Conservation (phyloP, 768 basidiomycete genomes). For the Termitomyces sp. region DNA sequence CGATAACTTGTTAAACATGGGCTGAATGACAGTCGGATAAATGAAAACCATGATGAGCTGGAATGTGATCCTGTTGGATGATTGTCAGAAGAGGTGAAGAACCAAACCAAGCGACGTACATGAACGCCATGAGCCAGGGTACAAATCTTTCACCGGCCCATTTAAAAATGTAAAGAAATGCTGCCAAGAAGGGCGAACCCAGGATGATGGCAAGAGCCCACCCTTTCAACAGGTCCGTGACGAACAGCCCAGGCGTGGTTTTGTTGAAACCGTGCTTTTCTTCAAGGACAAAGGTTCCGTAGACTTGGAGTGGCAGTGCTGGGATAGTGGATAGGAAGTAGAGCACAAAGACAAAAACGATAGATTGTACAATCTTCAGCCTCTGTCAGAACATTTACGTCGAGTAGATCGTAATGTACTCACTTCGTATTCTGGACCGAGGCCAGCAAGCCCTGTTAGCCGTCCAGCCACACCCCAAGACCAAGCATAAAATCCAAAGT, state of each 20-base stretch:
- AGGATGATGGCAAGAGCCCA: constrained; percentile 67
- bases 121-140: constrained; percentile 88
- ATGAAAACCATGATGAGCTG: constrained; percentile 80
- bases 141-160: constrained; percentile 94
- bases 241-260: constrained; percentile 69
- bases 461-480: constrained; percentile 66
- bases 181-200: constrained; percentile 81
- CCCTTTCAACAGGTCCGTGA: constrained; percentile 76
- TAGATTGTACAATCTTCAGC: constrained; percentile 74
- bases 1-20: constrained; percentile 95
- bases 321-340: constrained; percentile 63
- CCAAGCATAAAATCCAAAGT: constrained; percentile 78
- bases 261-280: constrained; percentile 98
- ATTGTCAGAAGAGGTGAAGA: not conserved
- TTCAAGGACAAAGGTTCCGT: constrained; percentile 91
- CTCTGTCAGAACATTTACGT: not conserved
- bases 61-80: constrained; percentile 57
- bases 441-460: constrained; percentile 48
- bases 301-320: constrained; percentile 69
- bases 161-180: constrained; percentile 83
- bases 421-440: constrained; percentile 71
- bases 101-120: constrained; percentile 44
- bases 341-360: constrained; percentile 67
- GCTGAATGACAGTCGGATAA: constrained; percentile 86
- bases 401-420: constrained; percentile 14